Evolutionary conservation across 1,284 basidiomycete species (phyloP).

Genomic region (Ganoderma leucocontextum): DNA sequence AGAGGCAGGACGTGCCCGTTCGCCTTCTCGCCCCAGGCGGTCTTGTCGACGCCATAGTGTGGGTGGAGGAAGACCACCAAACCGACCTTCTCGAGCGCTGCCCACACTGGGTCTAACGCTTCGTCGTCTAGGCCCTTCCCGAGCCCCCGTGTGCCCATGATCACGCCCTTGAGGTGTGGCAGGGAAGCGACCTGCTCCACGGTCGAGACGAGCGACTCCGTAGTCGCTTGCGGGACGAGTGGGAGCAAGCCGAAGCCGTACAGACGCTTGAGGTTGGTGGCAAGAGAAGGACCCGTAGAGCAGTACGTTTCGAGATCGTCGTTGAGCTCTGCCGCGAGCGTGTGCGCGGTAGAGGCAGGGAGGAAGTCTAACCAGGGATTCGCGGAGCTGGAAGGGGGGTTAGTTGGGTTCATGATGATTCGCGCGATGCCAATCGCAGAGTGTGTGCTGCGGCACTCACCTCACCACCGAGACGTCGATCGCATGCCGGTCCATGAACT

Average conservation of each 20-base stretch:
- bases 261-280: constrained; percentile 60
- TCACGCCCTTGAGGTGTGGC: constrained; percentile 78
- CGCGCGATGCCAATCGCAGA: background rate
- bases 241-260: constrained; percentile 89
- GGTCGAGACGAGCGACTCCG: constrained; percentile 62
- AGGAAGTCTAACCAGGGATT: constrained; percentile 93
- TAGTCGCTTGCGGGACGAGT: constrained; percentile 71
- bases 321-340: constrained; percentile 75
- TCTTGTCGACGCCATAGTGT: constrained; percentile 78
- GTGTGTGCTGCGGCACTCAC: constrained; percentile 41
- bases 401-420: background rate
- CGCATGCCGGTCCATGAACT: constrained; percentile 80
- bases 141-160: constrained; percentile 82
- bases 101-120: constrained; percentile 80
- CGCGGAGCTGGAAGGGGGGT: constrained; percentile 60
- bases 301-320: constrained; percentile 82
- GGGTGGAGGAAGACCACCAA: constrained; percentile 85
- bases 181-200: constrained; percentile 71
- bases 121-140: constrained; percentile 85
- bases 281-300: constrained; percentile 61
- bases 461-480: constrained; percentile 78
- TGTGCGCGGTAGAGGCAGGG: constrained; percentile 68
- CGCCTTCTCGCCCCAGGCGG: constrained; percentile 74
- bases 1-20: constrained; percentile 89
- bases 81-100: constrained; percentile 68